Base-by-base conservation (phyloP, 106 monocot species). In the Apostasia ramifera region DNA sequence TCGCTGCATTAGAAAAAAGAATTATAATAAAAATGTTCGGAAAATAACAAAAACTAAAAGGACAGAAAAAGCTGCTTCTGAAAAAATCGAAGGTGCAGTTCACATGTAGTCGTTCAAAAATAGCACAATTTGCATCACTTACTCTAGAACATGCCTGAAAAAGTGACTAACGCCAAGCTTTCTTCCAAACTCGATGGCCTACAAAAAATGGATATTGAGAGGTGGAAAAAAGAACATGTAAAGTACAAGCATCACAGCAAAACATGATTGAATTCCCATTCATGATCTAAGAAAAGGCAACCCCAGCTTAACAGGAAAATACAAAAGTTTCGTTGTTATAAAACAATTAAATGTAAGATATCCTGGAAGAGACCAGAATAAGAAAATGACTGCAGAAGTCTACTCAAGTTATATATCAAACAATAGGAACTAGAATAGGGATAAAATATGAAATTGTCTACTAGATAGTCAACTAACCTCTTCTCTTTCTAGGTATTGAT, bases 151-250 rank as follows among this genome's bases (percentile, higher is more conserved):
- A 76, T 95, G 94, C 9, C 75, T 68, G 61, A 88, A 95, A 74
- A 95, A 95, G 63, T 81, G 81, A n/a, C 79, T 71, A 53, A 45
- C 83, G 41, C 54, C 86, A 60, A 95, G 84, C 74, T 91, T 95
- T 75, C 81, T 88, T 72, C 82, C 94, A 67, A 91, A 88, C 38
- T 95, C 88, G 65, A 95, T 82, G 59, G 94, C 94, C 94, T 94
- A 71, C 2, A 67, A 63, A 4, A 63, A 45, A 45, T 44, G n/a
- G 13, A 42, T 3, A 45, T 26, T 26, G 45, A 41, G 10, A 8
- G 4, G 0, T 62, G 8, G 3, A 1, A 3, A 63, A 45, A 44
- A n/a, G 45, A 63, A 8, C 44, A 5, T 13, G 39, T 63, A 62
- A 62, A 2, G 6, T 44, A 5, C 3, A 59, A 59, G 59, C 6